Base-by-base conservation (phyloP, 2,329 filamentous ascomycete species). In the Aspergillus viridinutans region DNA sequence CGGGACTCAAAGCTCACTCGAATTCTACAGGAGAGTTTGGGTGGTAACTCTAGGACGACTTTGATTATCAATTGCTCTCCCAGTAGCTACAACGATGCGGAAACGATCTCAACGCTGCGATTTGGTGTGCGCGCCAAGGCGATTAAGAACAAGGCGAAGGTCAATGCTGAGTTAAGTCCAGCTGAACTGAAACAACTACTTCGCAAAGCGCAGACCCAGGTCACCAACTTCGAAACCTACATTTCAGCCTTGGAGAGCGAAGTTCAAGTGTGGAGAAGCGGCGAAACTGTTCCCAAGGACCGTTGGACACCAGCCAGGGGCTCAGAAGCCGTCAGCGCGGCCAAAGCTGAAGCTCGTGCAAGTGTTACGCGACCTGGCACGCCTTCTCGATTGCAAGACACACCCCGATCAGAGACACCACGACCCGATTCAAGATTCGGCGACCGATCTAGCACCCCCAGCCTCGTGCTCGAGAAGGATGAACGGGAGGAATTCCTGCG, bases 141-240 rank as follows among this genome's bases (percentile, higher is more conserved):
- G 0, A 99, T 99, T 81, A 97, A 97, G 88, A 97, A 97, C 81
- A 97, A 97, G 83, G 94, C 94, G 76, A 99, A 97, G 88, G 89
- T 99, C 83, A 99, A 99, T 72, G 92, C 93, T 49, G 94, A 99
- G 76, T 85, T 99, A 68, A 97, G 93, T 69, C 94, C 94, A 49
- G 86, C 92, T 12, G 94, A 99, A 76, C 86, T 99, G 80, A 99
- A 97, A 78, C 83, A 87, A 51, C 83, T 97, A 69, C 86, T 99
- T 72, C 92, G 90, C 78, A 96, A 96, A 76, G 91, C 92, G 14
- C 92, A 96, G 75, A 86, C 84, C 53, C 92, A 97, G 73, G 88
- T 94, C 64, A 90, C 90, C 23, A 92, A 86, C 17, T 97, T 95
- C 73, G 90, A 96, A 72, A 85, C 80, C 57, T 97, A 97, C 70